Conservation (phyloP, 495 filamentous ascomycete genomes). For the Aspergillus cavernicola region DNA sequence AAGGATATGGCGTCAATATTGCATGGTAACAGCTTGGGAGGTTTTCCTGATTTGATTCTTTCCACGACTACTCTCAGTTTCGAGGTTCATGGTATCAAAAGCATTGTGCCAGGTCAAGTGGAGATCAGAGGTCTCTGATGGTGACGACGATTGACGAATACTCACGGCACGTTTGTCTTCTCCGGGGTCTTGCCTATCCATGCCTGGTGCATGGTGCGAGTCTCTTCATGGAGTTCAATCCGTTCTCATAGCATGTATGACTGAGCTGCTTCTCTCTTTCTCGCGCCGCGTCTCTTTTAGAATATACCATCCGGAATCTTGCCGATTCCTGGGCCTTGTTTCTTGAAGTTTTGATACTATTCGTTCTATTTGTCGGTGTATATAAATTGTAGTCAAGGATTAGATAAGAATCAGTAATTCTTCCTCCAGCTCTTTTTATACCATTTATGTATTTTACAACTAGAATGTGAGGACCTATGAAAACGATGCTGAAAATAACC, state of each 20-base stretch:
- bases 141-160: slow-evolving; percentile 16
- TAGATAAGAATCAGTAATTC: no score
- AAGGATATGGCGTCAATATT: slow-evolving; percentile 18
- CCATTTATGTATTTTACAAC: no score
- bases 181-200: slow-evolving; percentile 14
- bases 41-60: slow-evolving; percentile 8
- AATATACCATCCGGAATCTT: slow-evolving; percentile 35
- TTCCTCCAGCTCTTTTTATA: no score
- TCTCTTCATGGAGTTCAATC: slow-evolving; percentile 8
- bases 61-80: slow-evolving; percentile 10
- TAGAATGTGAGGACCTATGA: no score
- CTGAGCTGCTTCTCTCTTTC: slow-evolving; percentile 19
- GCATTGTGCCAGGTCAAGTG: slow-evolving; percentile 12
- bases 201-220: slow-evolving; percentile 32
- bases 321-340: slow-evolving; percentile 22
- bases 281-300: slow-evolving; percentile 34
- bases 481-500: no score
- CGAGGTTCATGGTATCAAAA: slow-evolving; percentile 14
- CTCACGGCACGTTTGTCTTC: slow-evolving; percentile 18
- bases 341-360: slow-evolving; percentile 1
- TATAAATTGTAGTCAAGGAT: slow-evolving; percentile 21
- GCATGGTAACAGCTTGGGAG: slow-evolving; percentile 19
- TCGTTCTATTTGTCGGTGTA: slow-evolving; percentile 19
- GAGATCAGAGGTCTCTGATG: slow-evolving; percentile 9
- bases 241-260: slow-evolving; percentile 21